Evolutionary conservation across 2,329 filamentous ascomycete species (phyloP).

Genomic region (Dryadomyces sulphureus): DNA sequence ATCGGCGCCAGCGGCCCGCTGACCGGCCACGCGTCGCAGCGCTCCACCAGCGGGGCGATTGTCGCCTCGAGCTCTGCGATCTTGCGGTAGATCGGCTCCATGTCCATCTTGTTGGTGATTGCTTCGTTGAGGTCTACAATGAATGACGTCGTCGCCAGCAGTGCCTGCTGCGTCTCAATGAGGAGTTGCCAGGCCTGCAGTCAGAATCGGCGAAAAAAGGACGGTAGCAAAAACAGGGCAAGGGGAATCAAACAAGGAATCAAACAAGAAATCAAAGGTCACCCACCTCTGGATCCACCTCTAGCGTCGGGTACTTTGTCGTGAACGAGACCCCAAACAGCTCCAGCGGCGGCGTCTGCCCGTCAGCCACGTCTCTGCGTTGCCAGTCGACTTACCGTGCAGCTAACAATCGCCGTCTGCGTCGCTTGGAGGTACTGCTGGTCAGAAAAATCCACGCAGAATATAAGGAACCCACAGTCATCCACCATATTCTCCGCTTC

Average conservation of each 20-base stretch:
- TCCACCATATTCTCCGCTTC: conserved; percentile 35
- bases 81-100: conserved; percentile 23
- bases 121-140: conserved; percentile 30
- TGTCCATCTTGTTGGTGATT: conserved; percentile 21
- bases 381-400: conserved; percentile 28
- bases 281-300: conserved; percentile 25
- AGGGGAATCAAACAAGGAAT: neutral
- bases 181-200: conserved; percentile 26
- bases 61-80: conserved; percentile 25
- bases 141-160: conserved; percentile 30
- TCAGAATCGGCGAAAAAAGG: no score
- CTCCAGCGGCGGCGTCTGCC: conserved; percentile 9
- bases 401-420: conserved; percentile 35
- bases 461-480: conserved; percentile 23
- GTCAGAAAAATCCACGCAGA: neutral
- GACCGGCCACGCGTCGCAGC: conserved; percentile 21
- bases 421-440: conserved; percentile 32
- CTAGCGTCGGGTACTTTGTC: conserved; percentile 25
- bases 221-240: neutral
- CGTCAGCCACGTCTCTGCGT: neutral
- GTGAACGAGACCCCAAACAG: conserved; percentile 23
- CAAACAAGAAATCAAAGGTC: neutral
- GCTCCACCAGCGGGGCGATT: conserved; percentile 22
- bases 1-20: conserved; percentile 19
- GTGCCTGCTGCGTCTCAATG: conserved; percentile 31